Conservation (phyloP, 345 rosid species). For the Lepidium didymum region DNA sequence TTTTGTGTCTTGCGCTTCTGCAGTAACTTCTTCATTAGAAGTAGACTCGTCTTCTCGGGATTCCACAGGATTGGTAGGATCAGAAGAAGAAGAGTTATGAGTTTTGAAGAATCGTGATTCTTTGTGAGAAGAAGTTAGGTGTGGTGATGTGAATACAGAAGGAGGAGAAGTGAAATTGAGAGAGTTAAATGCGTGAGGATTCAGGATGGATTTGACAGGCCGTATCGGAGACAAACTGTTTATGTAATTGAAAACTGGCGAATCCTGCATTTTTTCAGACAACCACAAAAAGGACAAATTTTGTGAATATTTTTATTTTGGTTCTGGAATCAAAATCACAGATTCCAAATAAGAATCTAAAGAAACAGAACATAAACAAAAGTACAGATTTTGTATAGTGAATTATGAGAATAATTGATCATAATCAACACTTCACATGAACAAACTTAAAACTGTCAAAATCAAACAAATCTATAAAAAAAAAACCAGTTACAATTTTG, state of each 20-base stretch:
- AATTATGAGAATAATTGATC: not conserved
- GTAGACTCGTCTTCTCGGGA: slow-evolving; percentile 27
- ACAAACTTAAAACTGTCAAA: not conserved
- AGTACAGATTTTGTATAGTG: not conserved
- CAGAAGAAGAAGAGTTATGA: slow-evolving; percentile 36
- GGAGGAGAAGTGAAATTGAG: slow-evolving; percentile 70
- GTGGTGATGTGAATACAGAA: slow-evolving; percentile 92
- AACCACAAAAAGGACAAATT: not conserved
- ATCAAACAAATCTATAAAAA: not conserved
- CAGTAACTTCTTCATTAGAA: slow-evolving; percentile 16
- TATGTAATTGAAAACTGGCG: slow-evolving; percentile 86
- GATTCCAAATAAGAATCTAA: slow-evolving; percentile 1
- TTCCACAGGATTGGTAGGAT: slow-evolving; percentile 29
- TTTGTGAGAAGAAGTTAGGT: slow-evolving; percentile 58
- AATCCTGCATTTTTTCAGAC: slow-evolving; percentile 54
- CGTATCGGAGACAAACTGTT: slow-evolving; percentile 93
- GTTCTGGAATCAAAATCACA: not conserved
- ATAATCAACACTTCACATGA: not conserved
- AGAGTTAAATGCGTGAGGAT: slow-evolving; percentile 62
- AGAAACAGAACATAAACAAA: not conserved
- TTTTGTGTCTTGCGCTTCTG: slow-evolving; percentile 1
- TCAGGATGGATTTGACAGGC: slow-evolving; percentile 56
- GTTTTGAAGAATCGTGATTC: slow-evolving; percentile 64
- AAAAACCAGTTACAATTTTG: not conserved
- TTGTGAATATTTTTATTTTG: not conserved